Evolutionary conservation across 495 filamentous ascomycete genomes (phyloP).

Genomic region (Penicillium bialowiezense): DNA sequence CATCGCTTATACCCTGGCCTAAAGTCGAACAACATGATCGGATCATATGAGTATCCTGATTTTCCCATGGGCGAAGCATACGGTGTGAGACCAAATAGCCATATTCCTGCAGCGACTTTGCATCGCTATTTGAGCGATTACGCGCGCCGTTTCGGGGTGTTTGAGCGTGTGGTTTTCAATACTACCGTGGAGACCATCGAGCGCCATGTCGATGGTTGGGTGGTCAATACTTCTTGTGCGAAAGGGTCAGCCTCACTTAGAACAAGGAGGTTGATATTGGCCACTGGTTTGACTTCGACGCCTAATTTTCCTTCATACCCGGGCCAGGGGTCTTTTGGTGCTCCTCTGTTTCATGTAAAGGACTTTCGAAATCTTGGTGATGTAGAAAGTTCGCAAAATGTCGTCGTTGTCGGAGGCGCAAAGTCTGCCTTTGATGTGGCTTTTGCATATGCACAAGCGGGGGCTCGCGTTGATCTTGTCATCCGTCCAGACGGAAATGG

Average conservation of each 20-base stretch:
- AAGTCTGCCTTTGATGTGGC: conserved; percentile 47
- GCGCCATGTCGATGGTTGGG: no score
- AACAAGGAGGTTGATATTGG: conserved; percentile 39
- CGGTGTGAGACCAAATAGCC: conserved; percentile 18
- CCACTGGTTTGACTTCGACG: conserved; percentile 40
- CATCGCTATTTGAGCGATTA: conserved; percentile 17
- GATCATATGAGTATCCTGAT: conserved; percentile 38
- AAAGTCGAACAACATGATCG: conserved; percentile 35
- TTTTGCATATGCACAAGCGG: conserved; percentile 2
- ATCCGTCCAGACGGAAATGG: conserved; percentile 10
- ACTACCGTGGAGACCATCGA: not conserved
- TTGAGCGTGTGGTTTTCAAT: conserved; percentile 5
- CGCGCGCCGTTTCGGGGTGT: conserved; percentile 5
- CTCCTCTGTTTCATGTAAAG: not conserved
- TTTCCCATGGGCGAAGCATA: conserved; percentile 29
- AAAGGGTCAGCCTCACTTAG: not conserved
- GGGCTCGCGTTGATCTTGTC: conserved; percentile 6
- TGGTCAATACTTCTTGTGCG: no score
- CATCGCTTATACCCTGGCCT: conserved; percentile 49
- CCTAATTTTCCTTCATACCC: conserved; percentile 37
- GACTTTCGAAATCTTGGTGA: not conserved
- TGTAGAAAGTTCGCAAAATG: conserved; percentile 15
- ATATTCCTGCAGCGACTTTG: conserved; percentile 23
- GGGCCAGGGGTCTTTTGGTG: conserved; percentile 17
- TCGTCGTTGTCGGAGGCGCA: conserved; percentile 42